phyloP scores from a whole-genome alignment of 768 basidiomycete genomes.

The Lentinula lateritia region DNA sequence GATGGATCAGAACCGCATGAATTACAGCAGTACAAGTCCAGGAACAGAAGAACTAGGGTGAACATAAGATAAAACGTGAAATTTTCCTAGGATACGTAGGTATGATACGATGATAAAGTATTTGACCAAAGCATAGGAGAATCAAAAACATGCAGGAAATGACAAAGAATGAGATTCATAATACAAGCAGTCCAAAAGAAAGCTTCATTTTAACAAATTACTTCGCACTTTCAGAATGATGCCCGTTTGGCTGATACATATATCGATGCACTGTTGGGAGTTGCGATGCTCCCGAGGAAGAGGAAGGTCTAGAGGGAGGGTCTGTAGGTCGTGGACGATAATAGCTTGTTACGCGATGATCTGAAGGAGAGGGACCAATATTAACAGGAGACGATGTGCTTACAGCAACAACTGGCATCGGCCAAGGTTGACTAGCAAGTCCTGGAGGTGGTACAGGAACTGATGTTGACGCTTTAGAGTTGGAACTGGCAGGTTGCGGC shows the following conservation, averaged over 20 bases:
- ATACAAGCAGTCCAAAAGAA: not conserved
- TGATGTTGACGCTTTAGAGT: conserved; percentile 10
- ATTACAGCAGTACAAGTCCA: not conserved
- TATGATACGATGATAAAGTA: not conserved
- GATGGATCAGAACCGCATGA: not conserved
- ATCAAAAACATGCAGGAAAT: not conserved
- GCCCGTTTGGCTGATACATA: conserved; percentile 42
- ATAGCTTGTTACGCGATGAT: conserved; percentile 46
- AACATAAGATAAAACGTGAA: not conserved
- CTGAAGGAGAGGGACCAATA: conserved; percentile 33
- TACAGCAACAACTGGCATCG: conserved; percentile 69
- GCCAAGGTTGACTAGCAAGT: conserved; percentile 47
- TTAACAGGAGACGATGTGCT: conserved; percentile 49
- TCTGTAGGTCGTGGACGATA: conserved; percentile 44
- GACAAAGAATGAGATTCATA: not conserved
- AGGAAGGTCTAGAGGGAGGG: conserved; percentile 11
- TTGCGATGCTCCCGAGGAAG: conserved; percentile 10
- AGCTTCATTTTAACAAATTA: not conserved
- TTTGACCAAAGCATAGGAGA: not conserved
- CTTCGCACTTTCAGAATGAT: conserved; percentile 7
- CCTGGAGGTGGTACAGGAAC: conserved; percentile 17
- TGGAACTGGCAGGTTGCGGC: conserved; percentile 28
- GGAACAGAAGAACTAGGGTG: not conserved
- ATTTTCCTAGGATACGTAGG: not conserved
- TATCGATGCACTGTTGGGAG: conserved; percentile 31